A percentile compares a stretch with the other conserved stretches of the same genome.
Conservation (phyloP, 1,284 basidiomycete species). For the Leccinum pachyderme region DNA sequence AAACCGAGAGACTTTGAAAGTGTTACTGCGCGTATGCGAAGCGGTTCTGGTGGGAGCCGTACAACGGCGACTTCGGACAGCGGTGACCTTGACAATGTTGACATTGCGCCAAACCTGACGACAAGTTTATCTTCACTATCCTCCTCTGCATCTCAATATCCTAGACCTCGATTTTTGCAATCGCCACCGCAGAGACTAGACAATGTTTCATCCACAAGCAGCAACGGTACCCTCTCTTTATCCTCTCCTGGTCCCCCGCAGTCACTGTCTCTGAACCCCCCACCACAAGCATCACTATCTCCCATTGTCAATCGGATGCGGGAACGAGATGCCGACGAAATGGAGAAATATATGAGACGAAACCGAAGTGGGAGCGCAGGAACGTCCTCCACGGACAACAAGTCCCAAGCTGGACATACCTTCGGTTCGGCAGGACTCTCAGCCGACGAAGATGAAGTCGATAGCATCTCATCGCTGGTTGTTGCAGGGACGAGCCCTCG, state of each 20-base stretch:
- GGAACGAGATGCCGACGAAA: conserved; percentile 78
- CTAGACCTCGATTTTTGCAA: conserved; percentile 49
- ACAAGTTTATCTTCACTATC: conserved; percentile 53
- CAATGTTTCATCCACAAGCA: conserved; percentile 39
- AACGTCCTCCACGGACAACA: conserved; percentile 67
- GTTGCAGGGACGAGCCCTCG: conserved; percentile 58
- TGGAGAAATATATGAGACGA: conserved; percentile 76
- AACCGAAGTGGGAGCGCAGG: conserved; percentile 76
- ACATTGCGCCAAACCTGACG: conserved; percentile 36
- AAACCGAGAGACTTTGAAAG: conserved; percentile 38
- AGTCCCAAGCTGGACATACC: conserved; percentile 51
- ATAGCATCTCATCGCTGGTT: conserved; percentile 44
- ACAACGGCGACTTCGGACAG: conserved; percentile 74
- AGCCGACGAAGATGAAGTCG: conserved; percentile 52
- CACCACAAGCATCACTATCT: conserved; percentile 47
- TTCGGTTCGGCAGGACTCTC: conserved; percentile 50
- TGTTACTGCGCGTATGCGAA: conserved; percentile 57
- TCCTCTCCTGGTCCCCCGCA: conserved; percentile 44
- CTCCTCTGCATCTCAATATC: conserved; percentile 42
- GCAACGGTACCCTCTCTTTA: conserved; percentile 44
- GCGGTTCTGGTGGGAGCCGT: conserved; percentile 76
- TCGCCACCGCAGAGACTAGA: conserved; percentile 38
- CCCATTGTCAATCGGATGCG: conserved; percentile 75
- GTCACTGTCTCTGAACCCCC: conserved; percentile 37
- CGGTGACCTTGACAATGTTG: conserved; percentile 54